Base-by-base conservation (phyloP, 352 stramenopile species). In the Elongisporangium anandrum region DNA sequence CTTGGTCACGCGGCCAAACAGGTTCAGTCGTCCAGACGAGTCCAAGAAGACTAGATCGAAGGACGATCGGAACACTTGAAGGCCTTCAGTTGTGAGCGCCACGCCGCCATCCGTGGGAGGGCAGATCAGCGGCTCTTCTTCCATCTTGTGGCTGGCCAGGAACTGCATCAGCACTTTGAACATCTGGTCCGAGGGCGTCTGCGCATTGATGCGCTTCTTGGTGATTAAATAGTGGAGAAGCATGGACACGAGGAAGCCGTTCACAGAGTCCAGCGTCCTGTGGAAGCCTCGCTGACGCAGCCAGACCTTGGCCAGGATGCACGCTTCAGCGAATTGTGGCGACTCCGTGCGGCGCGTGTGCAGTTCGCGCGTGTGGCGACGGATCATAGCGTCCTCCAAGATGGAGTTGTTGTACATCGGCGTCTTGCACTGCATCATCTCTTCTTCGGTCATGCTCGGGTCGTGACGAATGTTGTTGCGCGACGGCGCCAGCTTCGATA, bases 331-430 rank as follows among this genome's bases (percentile, higher is more conserved):
- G 61, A 97, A 87, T 53, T 87, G 72, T 9, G 78, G 69, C 1
- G 78, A 90, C 50, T 88, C 77, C 21, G 79, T 80, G 19, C 84
- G 60, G 26, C 72, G 76, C 1, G 72, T 64, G 60, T 97, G 87
- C 13, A 97, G 79, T 50, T 92, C 81, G 29, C 81, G 66, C 26
- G 92, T 90, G 62, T 97, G 90, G 23, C 85, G 70, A 2, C 77
- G 77, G 47, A 95, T 65, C 69, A 85, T 77, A 85, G 96, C 93
- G 61, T 97, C 90, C 60, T 97, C 90, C n/a, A 97, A 61, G 19
- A 97, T 90, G 5, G 81, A 72, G 58, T 92, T 96, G 69, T 97
- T 97, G 83, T 97, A 97, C 50, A 83, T 72, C 19, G 90, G 90
- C 9, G 88, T 97, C 52, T 73, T 73, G 61, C 81, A 85, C 47